phyloP scores from a whole-genome alignment of 768 basidiomycete species.

The Galerina marginata region DNA sequence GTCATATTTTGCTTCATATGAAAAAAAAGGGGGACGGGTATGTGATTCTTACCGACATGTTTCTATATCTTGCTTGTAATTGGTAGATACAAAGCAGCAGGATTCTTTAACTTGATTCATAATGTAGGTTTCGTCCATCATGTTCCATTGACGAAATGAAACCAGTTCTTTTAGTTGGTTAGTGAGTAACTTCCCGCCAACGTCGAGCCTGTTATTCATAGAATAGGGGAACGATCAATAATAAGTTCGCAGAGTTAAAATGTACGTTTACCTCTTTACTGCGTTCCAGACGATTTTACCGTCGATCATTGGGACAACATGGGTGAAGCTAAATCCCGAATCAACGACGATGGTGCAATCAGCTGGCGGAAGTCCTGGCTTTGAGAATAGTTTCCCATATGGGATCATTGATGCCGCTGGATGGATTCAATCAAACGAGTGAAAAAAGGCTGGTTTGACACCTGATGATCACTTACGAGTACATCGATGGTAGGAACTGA shows the following conservation, averaged over 20 bases:
- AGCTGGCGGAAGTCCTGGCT: slow-evolving; percentile 54
- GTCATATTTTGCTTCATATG: slow-evolving; percentile 22
- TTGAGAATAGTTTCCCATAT: slow-evolving; percentile 71
- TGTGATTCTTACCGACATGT: slow-evolving; percentile 67
- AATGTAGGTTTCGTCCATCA: slow-evolving; percentile 96
- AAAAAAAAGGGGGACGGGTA: slow-evolving; percentile 5
- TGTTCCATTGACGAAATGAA: slow-evolving; percentile 96
- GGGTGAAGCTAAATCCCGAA: slow-evolving; percentile 93
- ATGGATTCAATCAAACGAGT: slow-evolving; percentile 20
- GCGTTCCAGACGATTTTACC: slow-evolving; percentile 79
- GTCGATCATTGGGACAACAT: slow-evolving; percentile 83
- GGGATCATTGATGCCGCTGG: slow-evolving; percentile 83
- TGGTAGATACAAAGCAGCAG: slow-evolving; percentile 83
- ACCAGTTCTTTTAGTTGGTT: slow-evolving; percentile 94
- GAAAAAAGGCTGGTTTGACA: slow-evolving; percentile 11
- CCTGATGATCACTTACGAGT: slow-evolving; percentile 63
- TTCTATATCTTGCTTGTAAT: slow-evolving; percentile 78
- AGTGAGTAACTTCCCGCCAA: slow-evolving; percentile 94
- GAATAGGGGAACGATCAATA: not conserved
- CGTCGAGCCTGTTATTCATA: slow-evolving; percentile 70
- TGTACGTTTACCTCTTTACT: slow-evolving; percentile 68
- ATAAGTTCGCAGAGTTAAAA: slow-evolving; percentile 10
- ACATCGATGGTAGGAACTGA: slow-evolving; percentile 78
- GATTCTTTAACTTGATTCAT: slow-evolving; percentile 92
- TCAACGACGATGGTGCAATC: slow-evolving; percentile 88